Evolutionary conservation across 495 filamentous ascomycete species (phyloP).

Genomic region (Talaromyces wortmannii): DNA sequence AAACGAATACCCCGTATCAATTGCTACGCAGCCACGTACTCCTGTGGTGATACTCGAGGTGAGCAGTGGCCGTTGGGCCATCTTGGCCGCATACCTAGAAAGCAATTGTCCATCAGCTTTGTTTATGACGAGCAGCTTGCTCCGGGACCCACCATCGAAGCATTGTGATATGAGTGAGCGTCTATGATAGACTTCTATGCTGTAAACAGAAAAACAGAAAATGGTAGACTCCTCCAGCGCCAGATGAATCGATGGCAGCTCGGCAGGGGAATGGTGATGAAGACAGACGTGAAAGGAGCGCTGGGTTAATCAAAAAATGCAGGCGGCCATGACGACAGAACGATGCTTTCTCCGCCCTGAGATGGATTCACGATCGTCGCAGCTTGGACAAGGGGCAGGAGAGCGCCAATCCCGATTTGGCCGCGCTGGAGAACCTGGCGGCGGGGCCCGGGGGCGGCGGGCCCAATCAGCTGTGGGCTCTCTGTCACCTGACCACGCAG

Average conservation of each 20-base stretch:
- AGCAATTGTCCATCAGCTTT: constrained; percentile 1
- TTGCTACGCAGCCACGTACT: constrained; percentile 26
- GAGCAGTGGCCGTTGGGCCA: constrained; percentile 75
- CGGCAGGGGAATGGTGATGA: neutral
- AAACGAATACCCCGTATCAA: neutral
- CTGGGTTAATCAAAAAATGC: neutral
- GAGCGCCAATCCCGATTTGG: neutral
- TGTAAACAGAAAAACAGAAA: too few relatives aligned
- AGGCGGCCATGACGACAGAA: neutral
- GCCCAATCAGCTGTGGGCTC: neutral
- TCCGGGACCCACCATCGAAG: constrained; percentile 33
- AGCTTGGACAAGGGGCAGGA: neutral
- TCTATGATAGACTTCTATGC: neutral
- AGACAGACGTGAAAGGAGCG: neutral
- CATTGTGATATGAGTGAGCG: constrained; percentile 18
- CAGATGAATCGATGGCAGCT: neutral
- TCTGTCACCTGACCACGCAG: too few relatives aligned
- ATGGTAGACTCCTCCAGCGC: too few relatives aligned
- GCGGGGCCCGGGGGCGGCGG: neutral
- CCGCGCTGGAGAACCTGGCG: neutral
- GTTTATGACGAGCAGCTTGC: neutral
- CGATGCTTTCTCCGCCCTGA: neutral
- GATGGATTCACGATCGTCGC: neutral
- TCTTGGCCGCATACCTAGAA: constrained; percentile 78
- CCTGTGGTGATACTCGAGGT: constrained; percentile 85